Evolutionary conservation across 257 asterid species (phyloP).

Genomic region (Petunia axillaris): DNA sequence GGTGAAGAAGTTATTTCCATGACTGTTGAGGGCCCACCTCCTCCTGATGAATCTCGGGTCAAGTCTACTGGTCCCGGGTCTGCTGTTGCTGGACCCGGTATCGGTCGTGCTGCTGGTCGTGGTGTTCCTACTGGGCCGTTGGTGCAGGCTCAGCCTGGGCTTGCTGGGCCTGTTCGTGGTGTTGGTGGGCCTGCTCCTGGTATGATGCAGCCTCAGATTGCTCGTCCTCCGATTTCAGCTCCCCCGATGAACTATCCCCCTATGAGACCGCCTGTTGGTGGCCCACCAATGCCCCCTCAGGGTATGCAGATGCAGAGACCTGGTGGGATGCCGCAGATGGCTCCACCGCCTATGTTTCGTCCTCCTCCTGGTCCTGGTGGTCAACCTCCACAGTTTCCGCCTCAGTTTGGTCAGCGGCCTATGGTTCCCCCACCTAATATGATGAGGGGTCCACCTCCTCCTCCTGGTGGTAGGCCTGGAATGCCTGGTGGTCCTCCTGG

Average conservation of each 20-base stretch:
- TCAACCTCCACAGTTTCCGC: slow-evolving; percentile 50
- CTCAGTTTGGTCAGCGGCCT: slow-evolving; percentile 80
- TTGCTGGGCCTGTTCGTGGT: slow-evolving; percentile 87
- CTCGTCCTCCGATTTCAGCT: slow-evolving; percentile 71
- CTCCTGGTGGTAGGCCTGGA: slow-evolving; percentile 74
- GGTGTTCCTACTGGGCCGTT: slow-evolving; percentile 73
- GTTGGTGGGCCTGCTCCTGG: slow-evolving; percentile 96
- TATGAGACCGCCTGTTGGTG: slow-evolving; percentile 56
- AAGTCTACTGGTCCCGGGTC: slow-evolving; percentile 56
- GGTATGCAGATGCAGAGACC: slow-evolving; percentile 52
- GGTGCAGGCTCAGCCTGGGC: slow-evolving; percentile 83
- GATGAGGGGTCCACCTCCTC: slow-evolving; percentile 88
- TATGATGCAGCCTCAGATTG: slow-evolving; percentile 97
- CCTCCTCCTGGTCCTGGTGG: slow-evolving; percentile 29
- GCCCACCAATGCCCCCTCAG: slow-evolving; percentile 66
- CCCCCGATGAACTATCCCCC: slow-evolving; percentile 73
- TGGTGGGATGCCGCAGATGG: slow-evolving; percentile 55
- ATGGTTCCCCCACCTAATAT: slow-evolving; percentile 76
- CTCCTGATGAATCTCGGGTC: slow-evolving; percentile 83
- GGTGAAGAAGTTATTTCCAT: slow-evolving; percentile 93
- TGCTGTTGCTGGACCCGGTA: slow-evolving; percentile 71
- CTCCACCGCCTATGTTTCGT: slow-evolving; percentile 46
- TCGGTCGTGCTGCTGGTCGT: slow-evolving; percentile 94
- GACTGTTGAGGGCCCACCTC: slow-evolving; percentile 97
- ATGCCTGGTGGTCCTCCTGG: slow-evolving; percentile 78